Evolutionary conservation across 441 rosid species (phyloP).

Genomic region (Flueggea neowawraea): DNA sequence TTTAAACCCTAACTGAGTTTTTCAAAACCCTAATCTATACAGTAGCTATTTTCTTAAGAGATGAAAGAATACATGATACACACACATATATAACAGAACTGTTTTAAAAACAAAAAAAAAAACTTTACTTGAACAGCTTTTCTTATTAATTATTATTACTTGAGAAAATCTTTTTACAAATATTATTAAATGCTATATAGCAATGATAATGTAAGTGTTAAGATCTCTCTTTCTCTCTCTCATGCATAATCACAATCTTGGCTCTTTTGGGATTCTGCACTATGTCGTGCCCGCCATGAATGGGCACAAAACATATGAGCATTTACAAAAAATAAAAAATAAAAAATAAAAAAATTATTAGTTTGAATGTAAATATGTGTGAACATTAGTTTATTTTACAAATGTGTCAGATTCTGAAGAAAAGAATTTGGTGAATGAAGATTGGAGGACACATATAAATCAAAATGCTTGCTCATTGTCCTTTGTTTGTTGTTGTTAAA

Average conservation of each 20-base stretch:
- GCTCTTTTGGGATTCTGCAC: slow-evolving; percentile 25
- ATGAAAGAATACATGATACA: slow-evolving; percentile 5
- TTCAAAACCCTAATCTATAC: slow-evolving; percentile 39
- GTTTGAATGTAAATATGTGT: not conserved
- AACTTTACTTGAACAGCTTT: slow-evolving; percentile 16
- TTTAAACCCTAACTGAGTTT: slow-evolving; percentile 30
- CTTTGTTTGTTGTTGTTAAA: slow-evolving; percentile 14
- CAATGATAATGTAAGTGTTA: slow-evolving; percentile 2
- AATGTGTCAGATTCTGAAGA: slow-evolving; percentile 15
- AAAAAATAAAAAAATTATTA: not conserved
- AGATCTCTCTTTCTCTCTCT: not conserved
- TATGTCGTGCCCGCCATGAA: slow-evolving; percentile 29
- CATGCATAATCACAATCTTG: slow-evolving; percentile 13
- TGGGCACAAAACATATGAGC: slow-evolving; percentile 5
- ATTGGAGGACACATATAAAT: slow-evolving; percentile 15
- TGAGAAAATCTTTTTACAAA: not conserved
- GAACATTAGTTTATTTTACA: not conserved
- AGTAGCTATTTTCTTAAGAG: slow-evolving; percentile 10
- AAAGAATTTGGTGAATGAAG: slow-evolving; percentile 17
- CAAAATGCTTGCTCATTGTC: slow-evolving; percentile 15
- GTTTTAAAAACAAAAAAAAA: not conserved
- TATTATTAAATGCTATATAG: not conserved
- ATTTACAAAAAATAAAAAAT: not conserved
- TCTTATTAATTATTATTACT: slow-evolving; percentile 1
- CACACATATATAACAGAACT: slow-evolving; percentile 1